Conservation (phyloP, 345 rosid genomes). For the Brassica juncea region DNA sequence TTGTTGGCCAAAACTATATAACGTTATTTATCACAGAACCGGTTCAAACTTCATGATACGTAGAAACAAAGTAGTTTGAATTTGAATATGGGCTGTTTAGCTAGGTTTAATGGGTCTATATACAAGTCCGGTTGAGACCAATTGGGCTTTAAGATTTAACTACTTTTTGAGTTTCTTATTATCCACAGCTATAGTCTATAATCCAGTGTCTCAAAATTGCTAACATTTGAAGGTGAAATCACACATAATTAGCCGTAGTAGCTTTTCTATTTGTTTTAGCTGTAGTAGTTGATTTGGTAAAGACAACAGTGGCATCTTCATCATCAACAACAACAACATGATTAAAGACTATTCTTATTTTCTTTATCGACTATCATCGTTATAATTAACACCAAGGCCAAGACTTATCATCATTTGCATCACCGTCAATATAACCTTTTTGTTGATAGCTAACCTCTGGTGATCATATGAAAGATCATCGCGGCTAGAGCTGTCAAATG, state of each 20-base stretch:
- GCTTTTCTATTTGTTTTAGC: background rate
- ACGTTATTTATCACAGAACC: background rate
- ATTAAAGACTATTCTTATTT: conserved; percentile 1
- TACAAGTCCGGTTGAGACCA: background rate
- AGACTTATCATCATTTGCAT: conserved; percentile 10
- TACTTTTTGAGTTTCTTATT: background rate
- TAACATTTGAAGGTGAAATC: background rate
- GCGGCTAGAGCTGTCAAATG: too few species aligned
- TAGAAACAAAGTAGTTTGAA: background rate
- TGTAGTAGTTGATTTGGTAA: background rate
- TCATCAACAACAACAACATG: background rate
- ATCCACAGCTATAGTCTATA: background rate
- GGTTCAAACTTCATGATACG: background rate
- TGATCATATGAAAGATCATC: background rate
- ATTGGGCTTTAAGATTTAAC: conserved; percentile 20
- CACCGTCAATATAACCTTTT: background rate
- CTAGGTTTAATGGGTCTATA: background rate
- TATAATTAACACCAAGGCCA: background rate
- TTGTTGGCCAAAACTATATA: conserved; percentile 9
- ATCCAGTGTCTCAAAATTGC: background rate
- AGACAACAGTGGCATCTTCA: background rate
- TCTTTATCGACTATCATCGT: background rate
- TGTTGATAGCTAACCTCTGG: conserved; percentile 4
- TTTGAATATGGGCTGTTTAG: conserved; percentile 8
- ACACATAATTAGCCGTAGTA: background rate